These are phyloP conservation scores for Pulveroboletus frians DNA, from an alignment of 768 basidiomycete species.

Conservation along the genomic window DNA sequence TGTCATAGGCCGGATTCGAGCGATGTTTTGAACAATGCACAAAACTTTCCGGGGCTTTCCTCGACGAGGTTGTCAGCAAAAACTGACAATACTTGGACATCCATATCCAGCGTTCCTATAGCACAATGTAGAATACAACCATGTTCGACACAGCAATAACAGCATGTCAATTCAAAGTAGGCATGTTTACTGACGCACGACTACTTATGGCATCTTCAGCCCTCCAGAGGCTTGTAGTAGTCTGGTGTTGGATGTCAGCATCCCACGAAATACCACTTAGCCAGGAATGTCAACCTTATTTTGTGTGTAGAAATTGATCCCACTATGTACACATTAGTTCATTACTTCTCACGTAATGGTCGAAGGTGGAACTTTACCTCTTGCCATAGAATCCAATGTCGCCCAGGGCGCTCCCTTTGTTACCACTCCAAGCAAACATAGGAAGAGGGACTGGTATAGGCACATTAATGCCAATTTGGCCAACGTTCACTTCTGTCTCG, in stretches of 20 bases:
- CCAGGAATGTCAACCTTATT: conserved; percentile 59
- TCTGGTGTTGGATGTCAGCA: conserved; percentile 43
- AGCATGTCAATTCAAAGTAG: conserved; percentile 49
- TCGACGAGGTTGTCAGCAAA: conserved; percentile 54
- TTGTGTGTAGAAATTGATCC: conserved; percentile 94
- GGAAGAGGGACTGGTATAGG: conserved; percentile 89
- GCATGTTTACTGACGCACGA: conserved; percentile 83
- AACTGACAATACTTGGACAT: conserved; percentile 7
- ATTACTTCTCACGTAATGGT: neutral
- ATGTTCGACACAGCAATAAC: neutral
- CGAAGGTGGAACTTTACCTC: conserved; percentile 40
- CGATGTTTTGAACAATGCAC: conserved; percentile 73
- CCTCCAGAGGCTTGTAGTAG: conserved; percentile 89
- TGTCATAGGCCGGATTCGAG: conserved; percentile 65
- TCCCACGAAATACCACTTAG: neutral
- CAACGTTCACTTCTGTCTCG: conserved; percentile 81
- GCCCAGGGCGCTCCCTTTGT: conserved; percentile 81
- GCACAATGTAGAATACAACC: conserved; percentile 8
- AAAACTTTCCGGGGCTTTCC: conserved; percentile 68
- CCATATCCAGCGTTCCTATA: neutral
- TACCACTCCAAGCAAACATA: conserved; percentile 97
- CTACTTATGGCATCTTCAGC: conserved; percentile 77
- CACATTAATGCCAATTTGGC: conserved; percentile 91
- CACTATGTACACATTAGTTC: conserved; percentile 38
- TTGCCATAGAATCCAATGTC: conserved; percentile 92